phyloP scores from a whole-genome alignment of 1,139 yeast species.

The Yamadazyma friedrichii region DNA sequence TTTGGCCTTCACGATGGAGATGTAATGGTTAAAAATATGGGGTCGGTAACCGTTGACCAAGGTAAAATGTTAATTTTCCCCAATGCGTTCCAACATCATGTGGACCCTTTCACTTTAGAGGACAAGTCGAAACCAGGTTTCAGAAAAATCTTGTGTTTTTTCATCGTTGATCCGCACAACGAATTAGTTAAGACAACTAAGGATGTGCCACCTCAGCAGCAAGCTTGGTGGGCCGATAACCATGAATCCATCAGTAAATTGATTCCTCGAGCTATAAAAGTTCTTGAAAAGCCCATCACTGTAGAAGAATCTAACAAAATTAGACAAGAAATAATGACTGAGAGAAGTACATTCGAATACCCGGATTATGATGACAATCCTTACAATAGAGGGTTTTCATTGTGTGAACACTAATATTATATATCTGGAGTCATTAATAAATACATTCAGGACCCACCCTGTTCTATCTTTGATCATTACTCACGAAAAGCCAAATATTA shows the following conservation, averaged over 20 bases:
- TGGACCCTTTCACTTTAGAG: slow-evolving; percentile 35
- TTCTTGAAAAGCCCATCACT: slow-evolving; percentile 23
- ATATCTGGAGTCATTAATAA: too few relatives aligned
- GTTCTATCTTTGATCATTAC: too few relatives aligned
- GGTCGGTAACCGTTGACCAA: slow-evolving; percentile 25
- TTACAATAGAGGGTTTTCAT: slow-evolving; percentile 8
- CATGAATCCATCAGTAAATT: not conserved
- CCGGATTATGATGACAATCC: slow-evolving; percentile 10
- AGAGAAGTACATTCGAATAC: slow-evolving; percentile 24
- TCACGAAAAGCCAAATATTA: too few relatives aligned
- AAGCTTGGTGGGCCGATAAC: slow-evolving; percentile 29
- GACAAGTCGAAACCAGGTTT: slow-evolving; percentile 37
- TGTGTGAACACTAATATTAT: slow-evolving; percentile 14
- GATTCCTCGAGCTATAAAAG: too few relatives aligned
- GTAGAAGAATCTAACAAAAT: slow-evolving; percentile 24
- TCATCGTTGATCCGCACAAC: slow-evolving; percentile 39
- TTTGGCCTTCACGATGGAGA: slow-evolving; percentile 33
- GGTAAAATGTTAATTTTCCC: slow-evolving; percentile 38
- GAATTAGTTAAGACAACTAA: slow-evolving; percentile 27
- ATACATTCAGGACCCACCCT: too few relatives aligned
- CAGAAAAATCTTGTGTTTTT: slow-evolving; percentile 41
- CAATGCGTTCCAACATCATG: slow-evolving; percentile 39
- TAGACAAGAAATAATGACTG: slow-evolving; percentile 33
- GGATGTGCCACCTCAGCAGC: slow-evolving; percentile 42
- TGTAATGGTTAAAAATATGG: slow-evolving; percentile 20